Percentiles rank a stretch among this genome's conserved stretches.
phyloP scores from a whole-genome alignment of 2,329 filamentous ascomycete genomes.

The Xylogone sp. region DNA sequence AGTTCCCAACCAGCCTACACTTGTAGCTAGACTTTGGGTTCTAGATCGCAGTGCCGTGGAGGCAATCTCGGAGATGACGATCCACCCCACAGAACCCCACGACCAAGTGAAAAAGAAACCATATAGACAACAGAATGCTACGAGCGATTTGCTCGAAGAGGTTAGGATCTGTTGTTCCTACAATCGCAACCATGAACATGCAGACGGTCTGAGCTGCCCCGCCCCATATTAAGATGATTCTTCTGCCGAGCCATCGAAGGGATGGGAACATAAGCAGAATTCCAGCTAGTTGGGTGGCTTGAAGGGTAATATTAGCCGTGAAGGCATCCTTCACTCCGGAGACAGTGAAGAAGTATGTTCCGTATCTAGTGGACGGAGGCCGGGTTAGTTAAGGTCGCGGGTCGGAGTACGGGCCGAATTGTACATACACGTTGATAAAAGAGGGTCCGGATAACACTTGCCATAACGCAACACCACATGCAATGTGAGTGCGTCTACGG shows the following conservation, averaged over 20 bases:
- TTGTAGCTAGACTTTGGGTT: conserved; percentile 70
- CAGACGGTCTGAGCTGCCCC: conserved; percentile 55
- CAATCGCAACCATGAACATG: conserved; percentile 64
- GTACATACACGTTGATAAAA: conserved; percentile 58
- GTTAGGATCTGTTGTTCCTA: conserved; percentile 45
- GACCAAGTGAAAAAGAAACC: conserved; percentile 78
- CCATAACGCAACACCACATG: conserved; percentile 36
- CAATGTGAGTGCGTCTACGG: conserved; percentile 42
- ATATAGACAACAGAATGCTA: conserved; percentile 71
- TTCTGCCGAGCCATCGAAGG: conserved; percentile 36
- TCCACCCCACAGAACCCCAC: conserved; percentile 83
- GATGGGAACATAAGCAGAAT: conserved; percentile 45
- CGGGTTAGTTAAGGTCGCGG: conserved; percentile 36
- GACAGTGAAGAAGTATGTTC: neutral
- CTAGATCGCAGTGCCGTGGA: conserved; percentile 81
- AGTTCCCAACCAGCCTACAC: neutral
- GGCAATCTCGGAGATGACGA: conserved; percentile 75
- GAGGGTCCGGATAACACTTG: conserved; percentile 52
- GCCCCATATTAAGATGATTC: conserved; percentile 38
- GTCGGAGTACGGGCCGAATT: conserved; percentile 44
- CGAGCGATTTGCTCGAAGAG: conserved; percentile 29
- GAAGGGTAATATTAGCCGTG: conserved; percentile 44
- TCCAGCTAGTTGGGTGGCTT: conserved; percentile 41
- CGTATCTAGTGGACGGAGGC: no score
- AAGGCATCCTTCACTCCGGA: conserved; percentile 37